phyloP scores from a whole-genome alignment of 2,329 filamentous ascomycete species.

The Cytospora mali region DNA sequence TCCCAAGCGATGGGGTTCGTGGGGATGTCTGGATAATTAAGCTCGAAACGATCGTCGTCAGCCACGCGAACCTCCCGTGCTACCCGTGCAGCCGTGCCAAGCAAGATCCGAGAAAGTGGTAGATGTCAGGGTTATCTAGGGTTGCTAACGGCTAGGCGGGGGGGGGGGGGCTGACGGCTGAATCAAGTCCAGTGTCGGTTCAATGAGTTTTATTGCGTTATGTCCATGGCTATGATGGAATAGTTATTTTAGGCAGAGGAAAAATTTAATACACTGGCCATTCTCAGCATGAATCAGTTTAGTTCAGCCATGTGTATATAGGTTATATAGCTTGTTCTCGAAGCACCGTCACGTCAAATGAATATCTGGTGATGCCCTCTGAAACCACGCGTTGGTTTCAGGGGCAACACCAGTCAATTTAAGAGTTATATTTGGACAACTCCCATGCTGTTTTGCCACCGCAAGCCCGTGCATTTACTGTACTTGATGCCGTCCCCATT shows the following conservation, averaged over 20 bases:
- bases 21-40: neutral
- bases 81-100: neutral
- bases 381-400: constrained; percentile 21
- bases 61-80: constrained; percentile 1
- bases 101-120: neutral
- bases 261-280: too few species aligned
- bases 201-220: neutral
- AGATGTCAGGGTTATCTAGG: neutral
- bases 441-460: neutral
- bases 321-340: neutral
- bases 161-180: neutral
- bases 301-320: too few species aligned
- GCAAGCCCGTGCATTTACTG: neutral
- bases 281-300: neutral
- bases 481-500: neutral
- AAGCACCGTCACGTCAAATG: neutral
- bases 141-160: neutral
- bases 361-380: constrained; percentile 8
- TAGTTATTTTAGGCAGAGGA: neutral
- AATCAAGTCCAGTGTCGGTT: too few species aligned
- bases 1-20: neutral
- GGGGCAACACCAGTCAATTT: constrained; percentile 19
- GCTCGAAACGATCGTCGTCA: constrained; percentile 18
- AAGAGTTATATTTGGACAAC: constrained; percentile 3
- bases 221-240: neutral